Evolutionary conservation across 768 basidiomycete species (phyloP).

Genomic region (Calocera viscosa): DNA sequence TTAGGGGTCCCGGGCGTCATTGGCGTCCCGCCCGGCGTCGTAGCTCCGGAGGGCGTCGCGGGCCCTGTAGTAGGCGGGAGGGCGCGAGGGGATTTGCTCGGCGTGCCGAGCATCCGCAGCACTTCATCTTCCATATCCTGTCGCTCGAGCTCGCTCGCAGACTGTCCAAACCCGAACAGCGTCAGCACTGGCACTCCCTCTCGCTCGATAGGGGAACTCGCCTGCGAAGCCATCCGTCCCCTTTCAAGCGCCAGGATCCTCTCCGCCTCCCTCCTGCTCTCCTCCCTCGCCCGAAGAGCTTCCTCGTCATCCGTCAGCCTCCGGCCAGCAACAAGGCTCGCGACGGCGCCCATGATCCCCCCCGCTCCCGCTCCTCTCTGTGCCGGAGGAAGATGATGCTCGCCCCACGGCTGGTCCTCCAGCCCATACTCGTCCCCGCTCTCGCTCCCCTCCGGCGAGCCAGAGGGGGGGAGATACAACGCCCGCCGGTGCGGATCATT

Average conservation of each 20-base stretch:
- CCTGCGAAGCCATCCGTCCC: conserved; percentile 51
- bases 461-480: background rate
- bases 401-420: background rate
- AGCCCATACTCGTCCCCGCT: background rate
- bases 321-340: background rate
- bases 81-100: conserved; percentile 42
- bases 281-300: conserved; percentile 62
- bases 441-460: background rate
- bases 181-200: conserved; percentile 40
- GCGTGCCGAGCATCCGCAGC: conserved; percentile 33
- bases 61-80: background rate
- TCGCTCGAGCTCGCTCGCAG: conserved; percentile 18
- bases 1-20: conserved; percentile 13
- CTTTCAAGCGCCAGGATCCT: conserved; percentile 60
- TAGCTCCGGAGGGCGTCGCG: background rate
- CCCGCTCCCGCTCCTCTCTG: background rate
- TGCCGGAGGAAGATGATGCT: background rate
- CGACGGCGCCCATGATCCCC: conserved; percentile 8
- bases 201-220: conserved; percentile 36
- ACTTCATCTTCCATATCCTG: background rate
- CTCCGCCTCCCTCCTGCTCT: conserved; percentile 65
- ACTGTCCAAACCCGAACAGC: conserved; percentile 39
- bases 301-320: conserved; percentile 56
- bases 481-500: background rate
- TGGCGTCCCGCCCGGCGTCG: background rate